Percentiles rank a stretch among this genome's conserved stretches.
These are phyloP conservation scores for Coniella lustricola DNA, from an alignment of 2,329 filamentous ascomycete genomes.

Conservation along the genomic window DNA sequence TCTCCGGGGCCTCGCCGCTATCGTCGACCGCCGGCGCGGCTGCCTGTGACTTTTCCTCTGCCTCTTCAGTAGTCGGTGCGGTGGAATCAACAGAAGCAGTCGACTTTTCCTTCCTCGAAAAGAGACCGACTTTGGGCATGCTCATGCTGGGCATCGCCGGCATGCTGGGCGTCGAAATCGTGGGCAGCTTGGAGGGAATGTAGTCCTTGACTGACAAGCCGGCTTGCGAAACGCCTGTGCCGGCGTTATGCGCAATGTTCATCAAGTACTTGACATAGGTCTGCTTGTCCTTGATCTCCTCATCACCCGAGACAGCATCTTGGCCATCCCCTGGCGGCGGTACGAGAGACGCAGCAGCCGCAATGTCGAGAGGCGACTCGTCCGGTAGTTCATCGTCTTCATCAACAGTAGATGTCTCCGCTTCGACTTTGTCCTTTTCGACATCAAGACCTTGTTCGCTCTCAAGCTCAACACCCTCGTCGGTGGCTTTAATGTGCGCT, in stretches of 20 bases:
- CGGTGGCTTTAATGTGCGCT: conserved; percentile 22
- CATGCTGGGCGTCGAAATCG: conserved; percentile 25
- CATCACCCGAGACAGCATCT: conserved; percentile 21
- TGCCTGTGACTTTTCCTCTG: not conserved
- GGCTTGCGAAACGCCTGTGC: conserved; percentile 33
- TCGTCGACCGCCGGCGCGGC: not conserved
- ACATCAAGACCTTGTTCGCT: conserved; percentile 5
- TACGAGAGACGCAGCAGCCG: conserved; percentile 43
- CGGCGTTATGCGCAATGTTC: conserved; percentile 39
- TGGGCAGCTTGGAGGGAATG: conserved; percentile 37
- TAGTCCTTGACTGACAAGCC: conserved; percentile 39
- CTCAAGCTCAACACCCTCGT: conserved; percentile 16
- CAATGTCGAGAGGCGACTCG: conserved; percentile 46
- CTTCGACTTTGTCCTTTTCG: conserved; percentile 8
- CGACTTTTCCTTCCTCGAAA: conserved; percentile 16
- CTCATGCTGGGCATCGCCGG: conserved; percentile 17
- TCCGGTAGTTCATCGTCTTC: conserved; percentile 28
- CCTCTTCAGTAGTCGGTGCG: not conserved
- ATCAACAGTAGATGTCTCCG: conserved; percentile 25
- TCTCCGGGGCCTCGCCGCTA: not conserved
- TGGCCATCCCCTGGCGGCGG: conserved; percentile 38
- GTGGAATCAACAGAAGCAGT: conserved; percentile 1
- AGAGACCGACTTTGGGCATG: conserved; percentile 11
- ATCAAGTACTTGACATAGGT: conserved; percentile 45
- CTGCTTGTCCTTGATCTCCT: conserved; percentile 27